Percentiles rank a stretch among this genome's conserved stretches.
Conservation (phyloP, 345 rosid species). For the Stellera chamaejasme region DNA sequence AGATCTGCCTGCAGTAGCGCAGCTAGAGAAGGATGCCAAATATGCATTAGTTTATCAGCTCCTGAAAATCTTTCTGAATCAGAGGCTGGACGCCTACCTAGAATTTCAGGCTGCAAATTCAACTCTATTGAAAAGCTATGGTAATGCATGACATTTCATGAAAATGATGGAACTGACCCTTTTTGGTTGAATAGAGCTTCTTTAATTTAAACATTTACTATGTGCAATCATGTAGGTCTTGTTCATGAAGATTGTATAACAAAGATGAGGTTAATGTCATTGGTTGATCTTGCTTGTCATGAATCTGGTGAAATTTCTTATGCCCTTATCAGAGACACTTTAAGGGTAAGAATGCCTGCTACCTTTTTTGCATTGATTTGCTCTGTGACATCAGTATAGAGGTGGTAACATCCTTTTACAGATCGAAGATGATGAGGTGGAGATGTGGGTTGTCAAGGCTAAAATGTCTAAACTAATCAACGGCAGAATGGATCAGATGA, state of each 20-base stretch:
- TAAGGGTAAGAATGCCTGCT: slow-evolving; percentile 38
- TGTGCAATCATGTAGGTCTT: slow-evolving; percentile 41
- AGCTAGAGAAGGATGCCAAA: slow-evolving; percentile 75
- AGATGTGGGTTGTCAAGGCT: slow-evolving; percentile 84
- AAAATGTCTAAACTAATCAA: slow-evolving; percentile 67
- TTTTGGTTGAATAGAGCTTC: background rate
- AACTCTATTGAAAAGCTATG: slow-evolving; percentile 55
- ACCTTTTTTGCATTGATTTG: slow-evolving; percentile 6
- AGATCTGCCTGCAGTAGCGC: slow-evolving; percentile 81
- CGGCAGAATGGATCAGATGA: slow-evolving; percentile 94
- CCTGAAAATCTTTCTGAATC: slow-evolving; percentile 72
- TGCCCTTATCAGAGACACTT: slow-evolving; percentile 52
- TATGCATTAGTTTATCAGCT: slow-evolving; percentile 71
- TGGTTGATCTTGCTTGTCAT: slow-evolving; percentile 67
- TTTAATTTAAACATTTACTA: background rate
- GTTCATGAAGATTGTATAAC: slow-evolving; percentile 78
- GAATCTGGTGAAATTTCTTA: slow-evolving; percentile 70
- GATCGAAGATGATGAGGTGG: slow-evolving; percentile 82
- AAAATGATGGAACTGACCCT: background rate
- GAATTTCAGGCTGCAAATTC: slow-evolving; percentile 78
- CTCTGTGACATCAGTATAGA: slow-evolving; percentile 7
- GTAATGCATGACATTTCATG: slow-evolving; percentile 23
- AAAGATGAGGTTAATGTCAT: slow-evolving; percentile 82
- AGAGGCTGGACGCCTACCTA: slow-evolving; percentile 64
- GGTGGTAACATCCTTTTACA: slow-evolving; percentile 14